Base-by-base conservation (phyloP, 495 filamentous ascomycete genomes). In the Trichoderma virens region DNA sequence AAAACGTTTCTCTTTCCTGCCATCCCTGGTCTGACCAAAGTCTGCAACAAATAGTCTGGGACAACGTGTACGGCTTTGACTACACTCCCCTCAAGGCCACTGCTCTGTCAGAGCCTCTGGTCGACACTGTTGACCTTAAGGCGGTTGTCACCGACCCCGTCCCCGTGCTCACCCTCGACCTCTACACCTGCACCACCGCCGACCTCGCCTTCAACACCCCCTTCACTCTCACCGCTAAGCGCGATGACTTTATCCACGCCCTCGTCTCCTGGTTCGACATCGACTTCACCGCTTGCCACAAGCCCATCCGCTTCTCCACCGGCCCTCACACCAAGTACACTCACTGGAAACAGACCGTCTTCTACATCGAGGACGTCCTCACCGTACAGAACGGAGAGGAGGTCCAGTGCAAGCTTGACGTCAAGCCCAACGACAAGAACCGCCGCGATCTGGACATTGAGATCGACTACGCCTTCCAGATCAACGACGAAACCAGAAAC, bases 201-300 rank as follows among this genome's bases (percentile, higher is more conserved):
- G 89, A 92, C 69, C 81, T 92, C 45, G 79, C 85, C 59, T 91
- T 92, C 75, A 78, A 76, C 63, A 78, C 79, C 59, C 81, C 82
- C 30, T 91, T 89, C 71, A 79, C 80, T 65, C 85, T 98, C 23
- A 77, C 79, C 9, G 86, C 85, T 60, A 86, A 88, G 72, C 86
- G 92, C 61, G 87, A 86, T 70, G 95, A 98, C 77, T 96, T 92
- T 77, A 83, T 98, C 65, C 95, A 98, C 74, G 94, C 92, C 27
- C 81, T 98, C 41, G 95, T 98, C 60, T 88, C 96, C 35, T 98
- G 95, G 91, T 98, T 98, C 80, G 94, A 98, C 73, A 98, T 97
- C 68, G 93, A 96, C 66, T 98, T 98, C 78, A 90, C 90, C 39
- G 91, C 92, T 34, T 97, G 93, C 81, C 92, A 93, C 76, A 90